Base-by-base conservation (phyloP, 208 protist genomes). In the Naegleria fowleri region DNA sequence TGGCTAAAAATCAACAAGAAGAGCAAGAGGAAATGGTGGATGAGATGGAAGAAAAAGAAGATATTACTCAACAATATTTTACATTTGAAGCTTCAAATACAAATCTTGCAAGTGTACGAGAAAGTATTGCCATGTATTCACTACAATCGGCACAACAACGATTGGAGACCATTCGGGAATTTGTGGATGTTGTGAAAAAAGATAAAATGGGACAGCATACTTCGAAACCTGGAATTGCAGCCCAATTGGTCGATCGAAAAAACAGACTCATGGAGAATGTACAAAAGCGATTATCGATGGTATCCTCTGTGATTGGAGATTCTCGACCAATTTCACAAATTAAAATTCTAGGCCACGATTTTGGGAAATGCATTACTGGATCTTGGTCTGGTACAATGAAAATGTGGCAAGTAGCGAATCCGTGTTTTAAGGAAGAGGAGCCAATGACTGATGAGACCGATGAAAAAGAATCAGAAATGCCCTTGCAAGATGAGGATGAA, bases 31-130 rank as follows among this genome's bases (percentile, higher is more conserved):
- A 59, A 41, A 41, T 6, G 40, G 86, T 55, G 7, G 86, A 89
- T 6, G 86, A 89, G 40, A 13, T 67, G 39, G 51, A 67, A 67
- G 86, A 67, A 52, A 43, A 88, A 58, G 25, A 88, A 38, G 85
- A 88, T 33, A 22, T 39, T 58, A n/a, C 6, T 38, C 51, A 29
- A 58, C 25, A 88, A 39, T 48, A 33, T 36, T 58, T 67, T 40
- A 36, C 33, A 40, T 36, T 40, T 11, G n/a, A 67, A 67, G 19
- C 29, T 41, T 4, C 43, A 67, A 41, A 89, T 41, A 7, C 16
- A 79, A 5, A n/a, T 33, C 59, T 89, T 25, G 7, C 19, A 29
- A 5, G 16, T 6, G 29, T 41, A 22, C 19, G 86, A 38, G 33
- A 41, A 29, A 5, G 29, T 0, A 89, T 89, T 67, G 86, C 86